A percentile compares a stretch with the other conserved stretches of the same genome.
Conservation (phyloP, 2,329 filamentous ascomycete species). For the Amphichorda felina region DNA sequence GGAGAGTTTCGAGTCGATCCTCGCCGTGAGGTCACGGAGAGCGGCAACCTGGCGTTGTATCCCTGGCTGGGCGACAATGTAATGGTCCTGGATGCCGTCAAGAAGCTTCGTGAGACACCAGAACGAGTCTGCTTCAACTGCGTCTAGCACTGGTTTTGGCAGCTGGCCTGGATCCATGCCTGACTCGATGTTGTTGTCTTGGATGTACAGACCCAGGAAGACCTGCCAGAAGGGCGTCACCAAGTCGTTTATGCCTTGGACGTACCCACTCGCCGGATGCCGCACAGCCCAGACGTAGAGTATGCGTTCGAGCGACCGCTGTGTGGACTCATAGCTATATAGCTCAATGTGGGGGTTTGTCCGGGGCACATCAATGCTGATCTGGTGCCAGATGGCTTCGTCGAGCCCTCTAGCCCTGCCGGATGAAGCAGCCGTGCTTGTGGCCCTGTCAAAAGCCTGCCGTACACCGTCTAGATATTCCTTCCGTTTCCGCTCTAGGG, state of each 20-base stretch:
- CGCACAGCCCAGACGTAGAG: slow-evolving; percentile 96
- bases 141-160: slow-evolving; percentile 81
- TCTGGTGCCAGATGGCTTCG: slow-evolving; percentile 98
- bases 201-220: slow-evolving; percentile 88
- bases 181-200: slow-evolving; percentile 81
- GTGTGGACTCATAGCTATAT: slow-evolving; percentile 92
- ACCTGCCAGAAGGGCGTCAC: slow-evolving; percentile 98
- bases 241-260: slow-evolving; percentile 96
- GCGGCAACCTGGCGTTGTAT: slow-evolving; percentile 90
- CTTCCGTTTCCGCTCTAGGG: slow-evolving; percentile 85
- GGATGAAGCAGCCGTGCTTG: slow-evolving; percentile 13
- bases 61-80: slow-evolving; percentile 93
- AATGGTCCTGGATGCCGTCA: slow-evolving; percentile 98
- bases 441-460: slow-evolving; percentile 55
- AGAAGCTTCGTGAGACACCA: slow-evolving; percentile 97
- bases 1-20: slow-evolving; percentile 75
- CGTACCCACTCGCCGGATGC: slow-evolving; percentile 93
- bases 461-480: slow-evolving; percentile 91
- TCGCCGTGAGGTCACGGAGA: slow-evolving; percentile 76
- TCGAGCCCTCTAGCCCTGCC: slow-evolving; percentile 60
- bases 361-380: slow-evolving; percentile 93
- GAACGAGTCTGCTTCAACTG: slow-evolving; percentile 94
- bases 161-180: slow-evolving; percentile 97
- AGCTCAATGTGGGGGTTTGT: slow-evolving; percentile 94
- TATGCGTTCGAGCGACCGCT: slow-evolving; percentile 86